Percentiles rank a stretch among this genome's conserved stretches.
Evolutionary conservation across 768 basidiomycete genomes (phyloP).

Genomic region (Leccinellum rugosiceps): DNA sequence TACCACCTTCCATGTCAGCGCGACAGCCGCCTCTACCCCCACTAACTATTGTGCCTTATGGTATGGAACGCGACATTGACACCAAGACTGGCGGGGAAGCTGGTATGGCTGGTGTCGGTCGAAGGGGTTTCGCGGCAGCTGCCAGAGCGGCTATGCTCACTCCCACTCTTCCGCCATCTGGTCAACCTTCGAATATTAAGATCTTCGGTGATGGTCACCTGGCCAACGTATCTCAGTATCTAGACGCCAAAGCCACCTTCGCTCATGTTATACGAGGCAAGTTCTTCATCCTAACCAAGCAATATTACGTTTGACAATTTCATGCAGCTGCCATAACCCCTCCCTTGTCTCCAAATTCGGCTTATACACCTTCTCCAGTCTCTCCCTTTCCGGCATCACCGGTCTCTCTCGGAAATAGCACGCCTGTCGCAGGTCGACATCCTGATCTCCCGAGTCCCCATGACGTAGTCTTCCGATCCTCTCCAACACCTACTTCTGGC

Average conservation of each 20-base stretch:
- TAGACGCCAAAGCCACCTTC: constrained; percentile 44
- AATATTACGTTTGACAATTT: constrained; percentile 8
- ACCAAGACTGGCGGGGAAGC: constrained; percentile 75
- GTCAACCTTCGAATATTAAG: neutral
- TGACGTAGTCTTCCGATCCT: constrained; percentile 7
- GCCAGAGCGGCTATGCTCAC: constrained; percentile 59
- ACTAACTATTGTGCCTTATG: constrained; percentile 8
- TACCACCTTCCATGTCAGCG: constrained; percentile 3
- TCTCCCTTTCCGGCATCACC: constrained; percentile 31
- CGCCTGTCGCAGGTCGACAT: constrained; percentile 15
- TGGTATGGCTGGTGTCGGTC: constrained; percentile 89
- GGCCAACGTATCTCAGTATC: constrained; percentile 39
- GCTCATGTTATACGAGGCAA: constrained; percentile 30
- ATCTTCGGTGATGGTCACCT: constrained; percentile 18
- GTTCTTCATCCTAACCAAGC: constrained; percentile 5
- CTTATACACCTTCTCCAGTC: constrained; percentile 31
- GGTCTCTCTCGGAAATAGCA: constrained; percentile 10
- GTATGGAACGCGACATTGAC: constrained; percentile 42
- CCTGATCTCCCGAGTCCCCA: constrained; percentile 21
- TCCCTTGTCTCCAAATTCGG: constrained; percentile 34
- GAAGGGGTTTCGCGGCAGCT: constrained; percentile 76
- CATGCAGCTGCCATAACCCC: constrained; percentile 29
- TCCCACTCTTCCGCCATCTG: constrained; percentile 15
- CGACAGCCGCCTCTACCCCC: constrained; percentile 22
- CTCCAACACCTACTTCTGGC: constrained; percentile 2